Evolutionary conservation across 1,284 basidiomycete species (phyloP), one percentile per base, ranked within the genome.

Genomic region (Melampsora americana): DNA sequence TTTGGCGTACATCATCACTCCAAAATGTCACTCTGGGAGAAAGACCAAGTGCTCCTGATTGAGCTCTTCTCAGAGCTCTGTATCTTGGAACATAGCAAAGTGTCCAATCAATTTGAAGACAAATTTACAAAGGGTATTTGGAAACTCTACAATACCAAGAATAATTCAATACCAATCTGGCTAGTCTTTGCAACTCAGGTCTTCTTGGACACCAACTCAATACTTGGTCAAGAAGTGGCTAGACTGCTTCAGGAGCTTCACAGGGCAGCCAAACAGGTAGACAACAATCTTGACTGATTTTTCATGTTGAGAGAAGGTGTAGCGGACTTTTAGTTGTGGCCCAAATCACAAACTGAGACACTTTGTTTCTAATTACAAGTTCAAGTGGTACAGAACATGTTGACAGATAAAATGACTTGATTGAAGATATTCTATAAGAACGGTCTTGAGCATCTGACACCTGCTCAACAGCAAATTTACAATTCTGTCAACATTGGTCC

Each of bases 141-240:
- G 12, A 56, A 56, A 56, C 28, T 56, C n/a, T 56, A 14, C 28
- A 9, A 28, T 56, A 6, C n/a, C n/a, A 28, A 56, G n/a, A n/a
- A 6, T 4, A 56, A 28, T 16, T 11, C 53, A 56, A 56, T 56
- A 0, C 14, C 53, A n/a, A n/a, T 23, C 14, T 56, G n/a, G 28
- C 28, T 56, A 56, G 28, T 56, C 28, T 56, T 56, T 56, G n/a
- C 53, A 56, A 56, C 53, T 23, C n/a, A 56, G 53, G 14, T 56
- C 12, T 56, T 23, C 16, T 28, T 56, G n/a, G 53, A 56, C n/a
- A 23, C 53, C 9, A 23, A 56, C 14, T 56, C 20, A 23, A 56
- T 28, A 6, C 28, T 56, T 2, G 9, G 28, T 56, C 28, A 4
- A 9, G 53, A 56, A 23, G 28, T 23, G 11, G 16, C 20, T 23